These are phyloP conservation scores for Aurifilum marmelostoma DNA, from an alignment of 2,329 filamentous ascomycete genomes.

Conservation along the genomic window DNA sequence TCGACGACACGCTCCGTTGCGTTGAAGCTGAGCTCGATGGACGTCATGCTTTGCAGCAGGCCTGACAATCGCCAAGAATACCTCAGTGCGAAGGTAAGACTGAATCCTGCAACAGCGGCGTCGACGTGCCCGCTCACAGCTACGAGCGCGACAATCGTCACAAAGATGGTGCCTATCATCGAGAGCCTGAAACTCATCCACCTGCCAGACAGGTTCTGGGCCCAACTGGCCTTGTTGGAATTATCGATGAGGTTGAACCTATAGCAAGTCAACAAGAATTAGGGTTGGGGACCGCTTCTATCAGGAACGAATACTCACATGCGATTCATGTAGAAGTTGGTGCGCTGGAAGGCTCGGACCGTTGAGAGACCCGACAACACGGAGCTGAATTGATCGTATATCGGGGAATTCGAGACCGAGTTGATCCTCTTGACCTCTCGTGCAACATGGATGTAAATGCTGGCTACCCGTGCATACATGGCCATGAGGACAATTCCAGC, in stretches of 20 bases:
- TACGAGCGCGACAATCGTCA: conserved; percentile 40
- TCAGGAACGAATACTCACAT: conserved; percentile 32
- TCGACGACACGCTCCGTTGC: conserved; percentile 48
- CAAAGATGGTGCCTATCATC: conserved; percentile 44
- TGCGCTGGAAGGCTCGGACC: conserved; percentile 45
- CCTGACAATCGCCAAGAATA: conserved; percentile 41
- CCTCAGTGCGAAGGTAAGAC: conserved; percentile 44
- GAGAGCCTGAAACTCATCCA: conserved; percentile 46
- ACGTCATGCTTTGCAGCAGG: conserved; percentile 42
- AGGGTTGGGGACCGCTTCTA: neutral
- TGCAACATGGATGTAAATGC: conserved; percentile 42
- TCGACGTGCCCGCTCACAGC: conserved; percentile 42
- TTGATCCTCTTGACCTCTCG: conserved; percentile 47
- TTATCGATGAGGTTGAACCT: conserved; percentile 39
- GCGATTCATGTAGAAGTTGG: conserved; percentile 41
- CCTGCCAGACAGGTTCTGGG: conserved; percentile 37
- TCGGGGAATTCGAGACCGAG: conserved; percentile 45
- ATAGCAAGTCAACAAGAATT: conserved; percentile 2
- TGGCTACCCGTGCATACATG: conserved; percentile 41
- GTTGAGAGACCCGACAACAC: conserved; percentile 46
- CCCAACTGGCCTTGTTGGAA: conserved; percentile 39
- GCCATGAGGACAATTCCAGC: conserved; percentile 41
- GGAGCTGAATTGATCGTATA: conserved; percentile 47
- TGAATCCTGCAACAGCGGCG: conserved; percentile 46
- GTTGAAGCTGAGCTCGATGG: conserved; percentile 47